A percentile compares a stretch with the other conserved stretches of the same genome.
Conservation (phyloP, 1,284 basidiomycete species). For the Ceratobasidium sp. region DNA sequence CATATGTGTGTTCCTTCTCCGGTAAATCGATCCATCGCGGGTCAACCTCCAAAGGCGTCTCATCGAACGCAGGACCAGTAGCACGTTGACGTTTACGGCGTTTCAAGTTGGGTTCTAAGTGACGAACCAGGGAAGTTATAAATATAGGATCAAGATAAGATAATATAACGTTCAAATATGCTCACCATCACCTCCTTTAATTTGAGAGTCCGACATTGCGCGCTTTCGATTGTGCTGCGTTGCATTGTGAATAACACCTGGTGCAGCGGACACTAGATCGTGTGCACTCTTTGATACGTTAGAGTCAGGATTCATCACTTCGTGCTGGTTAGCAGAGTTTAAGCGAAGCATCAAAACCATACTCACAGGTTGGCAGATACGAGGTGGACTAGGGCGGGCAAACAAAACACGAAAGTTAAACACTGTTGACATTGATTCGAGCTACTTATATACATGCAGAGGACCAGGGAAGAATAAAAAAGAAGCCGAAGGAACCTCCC, state of each 20-base stretch:
- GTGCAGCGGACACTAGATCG: not conserved
- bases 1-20: not conserved
- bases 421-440: not conserved
- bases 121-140: not conserved
- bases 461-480: not conserved
- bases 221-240: constrained; percentile 5
- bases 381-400: not conserved
- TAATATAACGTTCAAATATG: not conserved
- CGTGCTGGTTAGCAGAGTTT: not conserved
- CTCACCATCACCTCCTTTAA: not conserved
- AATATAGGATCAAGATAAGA: not conserved
- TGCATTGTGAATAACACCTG: not conserved
- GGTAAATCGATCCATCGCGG: not conserved
- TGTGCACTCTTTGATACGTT: no score
- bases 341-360: not conserved
- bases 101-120: no score
- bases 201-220: not conserved
- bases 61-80: not conserved
- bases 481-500: constrained; percentile 19
- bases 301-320: no score
- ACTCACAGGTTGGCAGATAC: not conserved
- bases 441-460: constrained; percentile 20
- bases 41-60: not conserved
- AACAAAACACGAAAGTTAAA: not conserved
- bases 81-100: not conserved